Conservation (phyloP, 257 asterid genomes). For the Handroanthus guayacan region DNA sequence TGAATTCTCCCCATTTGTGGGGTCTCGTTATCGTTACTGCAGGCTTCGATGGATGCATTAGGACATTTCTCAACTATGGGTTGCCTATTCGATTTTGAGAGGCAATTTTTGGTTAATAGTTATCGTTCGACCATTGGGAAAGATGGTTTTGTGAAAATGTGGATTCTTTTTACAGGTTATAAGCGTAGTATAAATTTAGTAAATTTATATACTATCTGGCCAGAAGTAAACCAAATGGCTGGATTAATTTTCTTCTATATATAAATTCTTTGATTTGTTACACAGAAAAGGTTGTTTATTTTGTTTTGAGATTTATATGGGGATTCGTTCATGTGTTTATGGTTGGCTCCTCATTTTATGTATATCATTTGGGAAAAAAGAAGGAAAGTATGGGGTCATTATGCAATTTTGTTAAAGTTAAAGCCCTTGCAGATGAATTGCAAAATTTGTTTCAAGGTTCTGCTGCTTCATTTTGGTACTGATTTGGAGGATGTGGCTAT, state of each 20-base stretch:
- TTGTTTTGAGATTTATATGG: neutral
- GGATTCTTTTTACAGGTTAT: slow-evolving; percentile 10
- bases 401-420: neutral
- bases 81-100: slow-evolving; percentile 67
- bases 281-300: neutral
- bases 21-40: slow-evolving; percentile 79
- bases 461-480: neutral
- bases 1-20: slow-evolving; percentile 66
- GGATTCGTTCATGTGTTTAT: slow-evolving; percentile 1
- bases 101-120: neutral
- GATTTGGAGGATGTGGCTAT: too few relatives aligned
- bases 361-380: too few relatives aligned
- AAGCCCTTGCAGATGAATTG: neutral
- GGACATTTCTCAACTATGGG: slow-evolving; percentile 75
- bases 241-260: neutral
- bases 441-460: neutral
- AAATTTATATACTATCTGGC: slow-evolving; percentile 24
- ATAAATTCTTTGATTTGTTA: slow-evolving; percentile 20
- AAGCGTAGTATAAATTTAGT: slow-evolving; percentile 5
- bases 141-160: neutral
- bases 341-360: neutral
- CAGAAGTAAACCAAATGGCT: neutral
- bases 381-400: neutral
- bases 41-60: slow-evolving; percentile 79
- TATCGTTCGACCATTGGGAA: neutral